Evolutionary conservation across 129 eudicot genomes (phyloP).

Genomic region (Gnaphalium uliginosum): DNA sequence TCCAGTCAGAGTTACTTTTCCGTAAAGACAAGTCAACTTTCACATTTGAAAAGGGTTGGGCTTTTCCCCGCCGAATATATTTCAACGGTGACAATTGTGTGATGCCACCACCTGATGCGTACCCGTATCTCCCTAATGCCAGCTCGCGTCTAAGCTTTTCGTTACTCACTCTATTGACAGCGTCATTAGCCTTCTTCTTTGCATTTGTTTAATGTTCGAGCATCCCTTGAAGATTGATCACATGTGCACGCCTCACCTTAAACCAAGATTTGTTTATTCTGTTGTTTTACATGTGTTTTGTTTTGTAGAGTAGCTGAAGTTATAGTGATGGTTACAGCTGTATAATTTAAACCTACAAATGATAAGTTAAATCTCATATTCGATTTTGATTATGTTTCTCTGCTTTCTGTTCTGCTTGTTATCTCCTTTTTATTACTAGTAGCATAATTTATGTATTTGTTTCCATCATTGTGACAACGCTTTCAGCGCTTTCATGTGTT

Average conservation of each 20-base stretch:
- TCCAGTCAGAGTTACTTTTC: slow-evolving; percentile 89
- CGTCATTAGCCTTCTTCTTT: slow-evolving; percentile 45
- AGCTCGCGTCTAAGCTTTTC: slow-evolving; percentile 43
- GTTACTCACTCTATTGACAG: slow-evolving; percentile 33
- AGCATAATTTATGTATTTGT: background rate
- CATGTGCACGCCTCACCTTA: background rate
- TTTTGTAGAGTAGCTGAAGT: slow-evolving; percentile 52
- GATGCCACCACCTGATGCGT: slow-evolving; percentile 97
- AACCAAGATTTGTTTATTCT: slow-evolving; percentile 31
- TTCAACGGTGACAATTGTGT: slow-evolving; percentile 97
- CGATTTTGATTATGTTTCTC: slow-evolving; percentile 27
- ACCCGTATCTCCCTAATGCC: slow-evolving; percentile 80
- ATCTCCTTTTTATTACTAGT: background rate
- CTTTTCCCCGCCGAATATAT: slow-evolving; percentile 83
- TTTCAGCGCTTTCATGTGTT: background rate
- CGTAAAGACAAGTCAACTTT: slow-evolving; percentile 72
- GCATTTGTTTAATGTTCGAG: slow-evolving; percentile 44
- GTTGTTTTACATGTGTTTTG: slow-evolving; percentile 30
- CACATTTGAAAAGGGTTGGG: slow-evolving; percentile 97
- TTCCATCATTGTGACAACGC: background rate
- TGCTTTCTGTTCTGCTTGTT: slow-evolving; percentile 1
- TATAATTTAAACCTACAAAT: slow-evolving; percentile 43
- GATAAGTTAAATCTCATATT: slow-evolving; percentile 36
- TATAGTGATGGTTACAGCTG: slow-evolving; percentile 40
- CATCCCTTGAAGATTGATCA: slow-evolving; percentile 25